phyloP scores from a whole-genome alignment of 768 basidiomycete genomes.

The Clavulina sp. region DNA sequence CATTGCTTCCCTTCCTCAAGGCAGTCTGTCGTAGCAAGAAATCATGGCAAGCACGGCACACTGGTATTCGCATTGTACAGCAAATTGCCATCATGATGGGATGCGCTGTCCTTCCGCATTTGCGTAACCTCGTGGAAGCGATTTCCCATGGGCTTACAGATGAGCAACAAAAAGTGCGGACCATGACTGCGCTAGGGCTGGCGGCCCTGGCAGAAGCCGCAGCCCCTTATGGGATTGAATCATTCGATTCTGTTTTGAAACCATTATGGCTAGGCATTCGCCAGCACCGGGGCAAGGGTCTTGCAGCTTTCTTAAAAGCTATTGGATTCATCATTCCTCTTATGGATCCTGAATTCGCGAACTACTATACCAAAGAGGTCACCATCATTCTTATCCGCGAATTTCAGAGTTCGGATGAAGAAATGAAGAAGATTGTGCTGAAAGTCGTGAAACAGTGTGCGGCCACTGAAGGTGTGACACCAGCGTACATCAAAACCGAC shows the following conservation, averaged over 20 bases:
- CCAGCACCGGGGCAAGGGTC: slow-evolving; percentile 84
- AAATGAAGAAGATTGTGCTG: slow-evolving; percentile 99
- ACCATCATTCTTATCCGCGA: slow-evolving; percentile 94
- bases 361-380: slow-evolving; percentile 97
- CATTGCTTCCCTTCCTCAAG: slow-evolving; percentile 93
- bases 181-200: slow-evolving; percentile 83
- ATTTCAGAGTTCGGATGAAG: slow-evolving; percentile 98
- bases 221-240: slow-evolving; percentile 98
- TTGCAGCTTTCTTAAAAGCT: slow-evolving; percentile 91
- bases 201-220: slow-evolving; percentile 94
- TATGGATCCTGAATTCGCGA: slow-evolving; percentile 99
- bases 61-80: slow-evolving; percentile 97
- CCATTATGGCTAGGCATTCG: slow-evolving; percentile 89
- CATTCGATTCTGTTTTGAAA: slow-evolving; percentile 93
- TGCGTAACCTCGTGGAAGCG: slow-evolving; percentile 90
- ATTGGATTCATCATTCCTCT: slow-evolving; percentile 99
- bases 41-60: slow-evolving; percentile 99
- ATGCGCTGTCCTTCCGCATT: slow-evolving; percentile 90
- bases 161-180: slow-evolving; percentile 91
- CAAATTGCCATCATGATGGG: slow-evolving; percentile 99
- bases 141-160: slow-evolving; percentile 80
- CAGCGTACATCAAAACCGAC: slow-evolving; percentile 91
- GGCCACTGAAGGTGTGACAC: slow-evolving; percentile 92
- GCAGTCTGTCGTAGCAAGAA: slow-evolving; percentile 98
- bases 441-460: slow-evolving; percentile 99